phyloP scores from a whole-genome alignment of 2,329 filamentous ascomycete genomes.

The Grosmannia clavigera region DNA sequence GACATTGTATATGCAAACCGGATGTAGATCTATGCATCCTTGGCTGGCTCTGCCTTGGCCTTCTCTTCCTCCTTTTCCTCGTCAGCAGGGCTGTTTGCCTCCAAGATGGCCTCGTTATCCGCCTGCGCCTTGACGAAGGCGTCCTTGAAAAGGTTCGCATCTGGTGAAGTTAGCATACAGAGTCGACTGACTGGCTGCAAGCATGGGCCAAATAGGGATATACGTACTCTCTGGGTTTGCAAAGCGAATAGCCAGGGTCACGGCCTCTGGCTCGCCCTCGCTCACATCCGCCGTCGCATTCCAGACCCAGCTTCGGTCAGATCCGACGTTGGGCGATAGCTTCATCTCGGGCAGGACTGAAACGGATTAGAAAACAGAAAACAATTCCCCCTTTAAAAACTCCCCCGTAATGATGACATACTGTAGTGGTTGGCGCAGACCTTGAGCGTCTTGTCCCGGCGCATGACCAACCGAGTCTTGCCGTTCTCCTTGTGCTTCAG shows the following conservation, averaged over 20 bases:
- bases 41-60: slow-evolving; percentile 13
- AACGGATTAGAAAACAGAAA: background rate
- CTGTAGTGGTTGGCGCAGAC: slow-evolving; percentile 99
- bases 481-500: slow-evolving; percentile 98
- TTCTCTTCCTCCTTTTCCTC: slow-evolving; percentile 16
- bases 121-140: slow-evolving; percentile 93
- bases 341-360: slow-evolving; percentile 97
- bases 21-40: background rate
- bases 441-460: slow-evolving; percentile 98
- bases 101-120: slow-evolving; percentile 82
- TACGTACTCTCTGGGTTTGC: slow-evolving; percentile 90
- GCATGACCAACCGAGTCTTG: slow-evolving; percentile 97
- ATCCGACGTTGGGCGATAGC: slow-evolving; percentile 93
- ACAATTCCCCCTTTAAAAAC: background rate
- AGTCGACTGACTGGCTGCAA: too few species aligned
- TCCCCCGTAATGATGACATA: slow-evolving; percentile 26
- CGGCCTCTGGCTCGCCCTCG: slow-evolving; percentile 92
- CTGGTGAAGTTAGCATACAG: slow-evolving; percentile 29
- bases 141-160: slow-evolving; percentile 96
- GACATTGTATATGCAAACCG: background rate
- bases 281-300: slow-evolving; percentile 95
- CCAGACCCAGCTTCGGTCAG: slow-evolving; percentile 98
- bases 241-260: slow-evolving; percentile 93
- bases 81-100: slow-evolving; percentile 12
- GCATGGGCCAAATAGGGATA: too few species aligned